Evolutionary conservation across 441 rosid genomes (phyloP).

Genomic region (Viola pubescens): DNA sequence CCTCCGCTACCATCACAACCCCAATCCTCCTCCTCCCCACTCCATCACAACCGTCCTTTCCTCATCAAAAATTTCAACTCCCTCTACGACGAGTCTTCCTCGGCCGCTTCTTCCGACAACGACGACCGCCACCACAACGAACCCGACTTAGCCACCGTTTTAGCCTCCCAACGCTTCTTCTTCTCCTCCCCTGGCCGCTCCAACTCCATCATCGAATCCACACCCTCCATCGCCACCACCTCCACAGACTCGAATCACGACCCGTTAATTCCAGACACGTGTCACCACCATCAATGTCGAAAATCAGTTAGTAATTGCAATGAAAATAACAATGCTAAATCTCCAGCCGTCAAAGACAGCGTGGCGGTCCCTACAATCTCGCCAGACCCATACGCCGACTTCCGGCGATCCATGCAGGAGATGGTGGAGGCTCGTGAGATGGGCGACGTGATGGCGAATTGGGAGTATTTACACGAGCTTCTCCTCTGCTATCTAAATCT

Average conservation of each 20-base stretch:
- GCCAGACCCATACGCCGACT: slow-evolving; percentile 73
- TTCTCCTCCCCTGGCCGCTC: slow-evolving; percentile 84
- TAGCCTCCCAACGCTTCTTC: slow-evolving; percentile 80
- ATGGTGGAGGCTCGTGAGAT: slow-evolving; percentile 72
- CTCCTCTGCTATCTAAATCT: slow-evolving; percentile 59
- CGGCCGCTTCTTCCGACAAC: slow-evolving; percentile 19
- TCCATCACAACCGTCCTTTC: slow-evolving; percentile 22
- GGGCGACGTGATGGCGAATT: slow-evolving; percentile 43
- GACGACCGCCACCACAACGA: background rate
- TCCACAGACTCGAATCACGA: slow-evolving; percentile 22
- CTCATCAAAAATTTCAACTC: slow-evolving; percentile 47
- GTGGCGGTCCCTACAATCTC: slow-evolving; percentile 59
- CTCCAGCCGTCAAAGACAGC: slow-evolving; percentile 24
- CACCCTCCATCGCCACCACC: slow-evolving; percentile 30
- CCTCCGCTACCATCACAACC: slow-evolving; percentile 21
- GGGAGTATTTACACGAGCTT: slow-evolving; percentile 73
- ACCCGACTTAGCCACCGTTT: slow-evolving; percentile 57
- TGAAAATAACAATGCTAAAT: background rate
- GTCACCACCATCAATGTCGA: background rate
- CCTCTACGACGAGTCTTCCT: slow-evolving; percentile 34
- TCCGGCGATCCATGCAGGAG: slow-evolving; percentile 86
- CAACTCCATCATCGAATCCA: slow-evolving; percentile 71
- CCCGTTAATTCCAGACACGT: slow-evolving; percentile 8
- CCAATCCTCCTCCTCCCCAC: slow-evolving; percentile 12
- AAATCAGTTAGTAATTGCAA: background rate